Conservation (phyloP, 805 yeast genomes). For the Cephaloascus albidus region DNA sequence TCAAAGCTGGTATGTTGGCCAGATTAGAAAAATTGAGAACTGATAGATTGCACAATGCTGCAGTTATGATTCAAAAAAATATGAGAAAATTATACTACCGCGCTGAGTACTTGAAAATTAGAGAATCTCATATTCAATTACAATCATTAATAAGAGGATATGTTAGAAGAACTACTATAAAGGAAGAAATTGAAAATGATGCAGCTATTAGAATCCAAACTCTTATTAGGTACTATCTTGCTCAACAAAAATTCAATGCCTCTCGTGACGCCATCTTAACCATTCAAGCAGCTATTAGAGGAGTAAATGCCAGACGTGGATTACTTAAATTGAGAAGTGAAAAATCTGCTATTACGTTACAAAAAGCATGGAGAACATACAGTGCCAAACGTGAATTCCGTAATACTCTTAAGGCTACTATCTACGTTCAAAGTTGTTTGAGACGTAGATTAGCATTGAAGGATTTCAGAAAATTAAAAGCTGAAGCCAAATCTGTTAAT, state of each 20-base stretch:
- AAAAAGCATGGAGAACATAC: conserved; percentile 64
- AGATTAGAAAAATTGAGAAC: conserved; percentile 78
- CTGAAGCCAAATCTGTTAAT: conserved; percentile 88
- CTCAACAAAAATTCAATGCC: conserved; percentile 26
- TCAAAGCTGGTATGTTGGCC: conserved; percentile 95
- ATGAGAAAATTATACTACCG: conserved; percentile 59
- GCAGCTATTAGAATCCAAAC: conserved; percentile 74
- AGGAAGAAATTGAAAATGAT: conserved; percentile 41
- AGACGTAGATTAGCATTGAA: conserved; percentile 69
- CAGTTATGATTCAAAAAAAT: conserved; percentile 78
- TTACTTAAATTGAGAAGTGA: conserved; percentile 40
- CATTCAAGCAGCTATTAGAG: conserved; percentile 41
- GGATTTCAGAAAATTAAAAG: conserved; percentile 54
- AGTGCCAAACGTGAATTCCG: conserved; percentile 46
- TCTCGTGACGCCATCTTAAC: conserved; percentile 27
- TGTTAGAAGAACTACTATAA: conserved; percentile 44
- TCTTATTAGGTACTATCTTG: conserved; percentile 41
- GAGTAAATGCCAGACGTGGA: conserved; percentile 43
- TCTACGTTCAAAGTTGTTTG: conserved; percentile 66
- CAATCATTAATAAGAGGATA: conserved; percentile 64
- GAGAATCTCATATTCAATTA: conserved; percentile 39
- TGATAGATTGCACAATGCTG: conserved; percentile 68
- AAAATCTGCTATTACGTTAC: conserved; percentile 63
- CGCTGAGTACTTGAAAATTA: conserved; percentile 44
- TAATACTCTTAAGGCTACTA: conserved; percentile 42